Base-by-base conservation (phyloP, 2,329 filamentous ascomycete genomes). In the Zymoseptoria crescenta region DNA sequence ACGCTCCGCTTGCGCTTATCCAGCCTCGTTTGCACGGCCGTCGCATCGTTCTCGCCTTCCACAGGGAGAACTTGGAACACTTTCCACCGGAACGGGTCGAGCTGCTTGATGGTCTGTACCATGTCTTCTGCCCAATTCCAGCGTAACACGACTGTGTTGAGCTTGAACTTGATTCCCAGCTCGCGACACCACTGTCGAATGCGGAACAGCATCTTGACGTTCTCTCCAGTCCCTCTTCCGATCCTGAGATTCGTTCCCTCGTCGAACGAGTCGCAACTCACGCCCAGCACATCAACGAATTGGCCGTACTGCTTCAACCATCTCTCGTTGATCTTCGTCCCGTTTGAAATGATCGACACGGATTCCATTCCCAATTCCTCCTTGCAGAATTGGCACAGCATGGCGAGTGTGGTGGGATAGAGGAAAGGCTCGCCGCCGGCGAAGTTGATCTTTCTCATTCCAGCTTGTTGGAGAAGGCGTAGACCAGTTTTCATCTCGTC, bases 401-500 rank as follows among this genome's bases (percentile, higher is more conserved):
- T 68, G 27, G 74, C 73, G 0, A 82, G 70, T 55, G 75, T 74
- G 24, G 68, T 65, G 0, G 74, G 74, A 62, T 83, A 79, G 8
- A 83, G 74, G 62, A 83, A 81, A 0, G 81, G 80, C 61, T 83
- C 80, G 10, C 81, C 80, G 28, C 80, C 81, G 0, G 80, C 80
- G 62, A 83, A 79, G 67, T 83, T 83, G 66, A 83, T 71, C 65
- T 82, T 83, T 54, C 71, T 74, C 80, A 83, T 83, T 13, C 80
- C 81, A 2, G 79, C 80, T 0, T 76, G 63, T 56, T 74, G 74
- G 10, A 83, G 74, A 1, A 81, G 72, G 1, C 57, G 64, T 3
- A 83, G 73, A 8, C 76, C 80, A 1, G 59, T 62, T 55, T 60
- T 58, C 65, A 81, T 78, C 45, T 78, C 77, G 0, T 78, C 68